These are phyloP conservation scores for Medicago ruthenica DNA, from an alignment of 306 rosid species.

Conservation along the genomic window DNA sequence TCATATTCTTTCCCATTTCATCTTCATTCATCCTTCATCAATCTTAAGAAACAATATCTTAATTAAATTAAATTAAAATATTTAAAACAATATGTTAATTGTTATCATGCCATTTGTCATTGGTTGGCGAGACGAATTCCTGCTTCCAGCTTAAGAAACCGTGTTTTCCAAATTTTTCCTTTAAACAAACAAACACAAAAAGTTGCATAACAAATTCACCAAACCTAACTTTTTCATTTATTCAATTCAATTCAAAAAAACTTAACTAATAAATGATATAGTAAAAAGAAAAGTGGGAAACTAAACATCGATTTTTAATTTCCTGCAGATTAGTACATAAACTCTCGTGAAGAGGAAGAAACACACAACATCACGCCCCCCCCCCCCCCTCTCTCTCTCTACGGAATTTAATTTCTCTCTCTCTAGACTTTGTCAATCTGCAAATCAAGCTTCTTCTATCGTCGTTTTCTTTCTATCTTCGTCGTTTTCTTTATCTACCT, in stretches of 20 bases:
- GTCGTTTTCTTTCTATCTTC: constrained; percentile 19
- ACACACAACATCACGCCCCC: constrained; percentile 17
- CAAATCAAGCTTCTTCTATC: constrained; percentile 39
- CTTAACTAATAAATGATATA: no score
- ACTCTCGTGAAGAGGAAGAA: constrained; percentile 42
- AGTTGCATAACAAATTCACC: background rate
- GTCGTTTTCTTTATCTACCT: no score
- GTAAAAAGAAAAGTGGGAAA: no score
- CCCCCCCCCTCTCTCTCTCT: constrained; percentile 50
- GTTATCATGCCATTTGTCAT: constrained; percentile 26
- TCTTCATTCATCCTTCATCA: no score
- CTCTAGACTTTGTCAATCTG: constrained; percentile 54
- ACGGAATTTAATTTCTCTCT: no score
- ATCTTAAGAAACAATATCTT: no score
- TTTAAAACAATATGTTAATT: background rate
- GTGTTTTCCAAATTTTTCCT: constrained; percentile 13
- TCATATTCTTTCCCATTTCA: no score
- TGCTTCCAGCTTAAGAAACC: constrained; percentile 38
- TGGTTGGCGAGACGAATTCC: background rate
- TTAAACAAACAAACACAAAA: background rate
- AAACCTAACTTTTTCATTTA: no score
- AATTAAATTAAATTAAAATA: background rate
- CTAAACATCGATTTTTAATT: constrained; percentile 42
- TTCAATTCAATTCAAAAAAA: no score
- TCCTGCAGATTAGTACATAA: constrained; percentile 67